Conservation (phyloP, 768 basidiomycete species). For the Trametes meyenii region DNA sequence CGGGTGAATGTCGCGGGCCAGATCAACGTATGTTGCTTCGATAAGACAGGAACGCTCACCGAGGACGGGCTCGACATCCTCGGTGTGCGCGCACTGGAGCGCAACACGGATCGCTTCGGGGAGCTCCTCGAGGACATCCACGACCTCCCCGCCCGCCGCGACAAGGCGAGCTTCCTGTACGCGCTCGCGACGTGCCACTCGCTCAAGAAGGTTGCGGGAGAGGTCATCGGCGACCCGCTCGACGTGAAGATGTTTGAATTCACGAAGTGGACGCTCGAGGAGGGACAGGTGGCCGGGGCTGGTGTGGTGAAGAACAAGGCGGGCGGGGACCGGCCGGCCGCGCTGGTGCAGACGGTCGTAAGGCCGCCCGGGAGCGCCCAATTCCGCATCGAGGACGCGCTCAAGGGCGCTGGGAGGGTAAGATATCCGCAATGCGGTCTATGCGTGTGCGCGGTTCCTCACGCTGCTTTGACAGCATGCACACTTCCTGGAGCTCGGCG, state of each 20-base stretch:
- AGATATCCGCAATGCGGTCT: constrained; percentile 14
- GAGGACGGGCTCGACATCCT: constrained; percentile 98
- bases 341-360: constrained; percentile 95
- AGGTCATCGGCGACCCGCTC: constrained; percentile 92
- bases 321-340: constrained; percentile 70
- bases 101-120: constrained; percentile 76
- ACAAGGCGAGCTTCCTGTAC: constrained; percentile 86
- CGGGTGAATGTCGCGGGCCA: constrained; percentile 95
- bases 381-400: constrained; percentile 91
- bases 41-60: constrained; percentile 98
- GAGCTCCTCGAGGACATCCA: constrained; percentile 87
- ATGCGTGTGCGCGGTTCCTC: constrained; percentile 4
- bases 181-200: constrained; percentile 97
- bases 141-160: constrained; percentile 72
- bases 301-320: constrained; percentile 67
- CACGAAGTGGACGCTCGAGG: constrained; percentile 94
- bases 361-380: constrained; percentile 91
- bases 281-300: constrained; percentile 75
- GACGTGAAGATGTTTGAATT: constrained; percentile 99
- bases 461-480: constrained; percentile 67
- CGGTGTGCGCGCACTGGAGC: constrained; percentile 86
- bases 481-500: constrained; percentile 95
- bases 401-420: constrained; percentile 83
- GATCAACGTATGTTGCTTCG: constrained; percentile 96
- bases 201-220: constrained; percentile 84